These are phyloP conservation scores for Irpex sp. DNA, from an alignment of 1,284 basidiomycete species.

Conservation along the genomic window DNA sequence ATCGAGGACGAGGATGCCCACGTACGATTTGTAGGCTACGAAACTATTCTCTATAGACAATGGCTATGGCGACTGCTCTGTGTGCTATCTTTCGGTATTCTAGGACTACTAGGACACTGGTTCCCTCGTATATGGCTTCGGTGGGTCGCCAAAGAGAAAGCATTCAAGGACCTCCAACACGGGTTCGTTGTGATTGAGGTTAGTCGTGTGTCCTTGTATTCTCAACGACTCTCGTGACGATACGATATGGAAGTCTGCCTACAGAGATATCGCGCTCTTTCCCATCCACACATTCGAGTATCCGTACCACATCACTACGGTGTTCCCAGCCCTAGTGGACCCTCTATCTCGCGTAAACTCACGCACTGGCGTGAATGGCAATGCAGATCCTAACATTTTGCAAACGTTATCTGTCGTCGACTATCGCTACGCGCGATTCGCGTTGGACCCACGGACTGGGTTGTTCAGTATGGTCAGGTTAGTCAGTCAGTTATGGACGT, in stretches of 20 bases:
- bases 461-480: constrained; percentile 81
- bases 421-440: constrained; percentile 89
- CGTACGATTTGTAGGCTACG: constrained; percentile 89
- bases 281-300: constrained; percentile 66
- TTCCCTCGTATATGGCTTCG: constrained; percentile 86
- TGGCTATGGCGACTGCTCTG: constrained; percentile 73
- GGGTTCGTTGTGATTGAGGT: constrained; percentile 91
- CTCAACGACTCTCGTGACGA: constrained; percentile 14
- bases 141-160: constrained; percentile 80
- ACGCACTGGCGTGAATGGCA: constrained; percentile 22
- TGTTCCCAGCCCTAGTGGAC: constrained; percentile 48
- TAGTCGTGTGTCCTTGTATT: constrained; percentile 23
- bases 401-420: constrained; percentile 59
- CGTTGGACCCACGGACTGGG: constrained; percentile 80
- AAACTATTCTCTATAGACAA: constrained; percentile 59
- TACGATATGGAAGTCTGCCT: constrained; percentile 54
- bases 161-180: constrained; percentile 69
- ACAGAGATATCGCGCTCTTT: constrained; percentile 77
- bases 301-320: constrained; percentile 71
- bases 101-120: constrained; percentile 90
- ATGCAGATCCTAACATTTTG: constrained; percentile 32
- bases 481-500: constrained; percentile 15
- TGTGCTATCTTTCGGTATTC: constrained; percentile 65
- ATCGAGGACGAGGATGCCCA: constrained; percentile 89
- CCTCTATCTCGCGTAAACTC: constrained; percentile 8